These are phyloP conservation scores for Cajanus cajan DNA, from an alignment of 306 rosid genomes.

Conservation along the genomic window DNA sequence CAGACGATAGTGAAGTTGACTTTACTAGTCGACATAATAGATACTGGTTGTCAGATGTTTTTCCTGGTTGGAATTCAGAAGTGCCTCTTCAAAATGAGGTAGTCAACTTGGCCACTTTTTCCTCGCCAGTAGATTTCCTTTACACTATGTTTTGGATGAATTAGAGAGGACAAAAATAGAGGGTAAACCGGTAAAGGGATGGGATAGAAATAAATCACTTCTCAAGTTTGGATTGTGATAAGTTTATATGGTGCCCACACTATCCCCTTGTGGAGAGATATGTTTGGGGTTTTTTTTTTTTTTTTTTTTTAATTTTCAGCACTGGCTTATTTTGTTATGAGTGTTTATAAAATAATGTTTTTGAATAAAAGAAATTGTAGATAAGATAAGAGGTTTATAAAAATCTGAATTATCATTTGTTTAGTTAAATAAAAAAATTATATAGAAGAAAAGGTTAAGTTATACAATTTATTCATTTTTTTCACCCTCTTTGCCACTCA, in stretches of 20 bases:
- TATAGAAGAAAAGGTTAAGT: background rate
- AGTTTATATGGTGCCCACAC: background rate
- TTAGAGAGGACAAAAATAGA: background rate
- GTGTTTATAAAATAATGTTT: background rate
- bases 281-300: background rate
- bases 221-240: background rate
- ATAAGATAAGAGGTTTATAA: background rate
- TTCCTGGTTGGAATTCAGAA: conserved; percentile 41
- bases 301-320: background rate
- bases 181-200: background rate
- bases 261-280: background rate
- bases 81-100: conserved; percentile 59
- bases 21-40: conserved; percentile 41
- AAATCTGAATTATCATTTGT: background rate
- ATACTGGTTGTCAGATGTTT: conserved; percentile 44
- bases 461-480: background rate
- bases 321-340: background rate
- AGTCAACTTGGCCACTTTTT: conserved; percentile 12
- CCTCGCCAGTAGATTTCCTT: background rate
- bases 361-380: background rate
- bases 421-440: background rate
- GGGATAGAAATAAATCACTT: background rate
- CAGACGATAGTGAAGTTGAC: conserved; percentile 62
- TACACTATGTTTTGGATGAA: background rate
- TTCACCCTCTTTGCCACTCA: background rate